Percentiles rank a stretch among this genome's conserved stretches.
These are phyloP conservation scores for Peronospora destructor DNA, from an alignment of 352 stramenopile genomes.

Conservation along the genomic window DNA sequence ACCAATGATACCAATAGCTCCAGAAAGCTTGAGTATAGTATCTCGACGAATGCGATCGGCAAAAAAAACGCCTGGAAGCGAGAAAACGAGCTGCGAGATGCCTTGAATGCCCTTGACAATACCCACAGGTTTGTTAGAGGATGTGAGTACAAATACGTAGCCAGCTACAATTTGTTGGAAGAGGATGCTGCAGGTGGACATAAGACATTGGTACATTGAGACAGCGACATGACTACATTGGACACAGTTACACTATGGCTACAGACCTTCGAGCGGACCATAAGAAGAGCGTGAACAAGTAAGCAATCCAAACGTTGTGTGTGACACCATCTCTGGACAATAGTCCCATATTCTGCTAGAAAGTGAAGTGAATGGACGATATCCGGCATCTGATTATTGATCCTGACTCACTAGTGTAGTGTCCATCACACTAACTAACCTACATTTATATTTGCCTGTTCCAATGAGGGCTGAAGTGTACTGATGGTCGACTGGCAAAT, in stretches of 20 bases:
- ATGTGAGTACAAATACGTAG: constrained; percentile 70
- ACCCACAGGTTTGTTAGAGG: constrained; percentile 68
- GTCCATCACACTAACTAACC: no score
- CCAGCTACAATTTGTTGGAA: constrained; percentile 74
- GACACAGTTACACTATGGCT: background rate
- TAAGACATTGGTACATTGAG: background rate
- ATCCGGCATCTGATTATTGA: no score
- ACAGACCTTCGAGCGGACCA: constrained; percentile 52
- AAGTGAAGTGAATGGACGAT: no score
- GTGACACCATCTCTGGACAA: constrained; percentile 10
- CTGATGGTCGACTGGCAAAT: no score
- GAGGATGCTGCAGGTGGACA: constrained; percentile 38
- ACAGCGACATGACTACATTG: background rate
- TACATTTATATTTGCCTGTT: no score
- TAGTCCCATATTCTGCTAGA: no score
- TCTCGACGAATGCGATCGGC: constrained; percentile 65
- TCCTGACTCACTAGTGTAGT: no score
- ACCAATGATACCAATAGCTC: constrained; percentile 37
- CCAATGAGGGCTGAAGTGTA: no score
- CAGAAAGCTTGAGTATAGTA: constrained; percentile 56
- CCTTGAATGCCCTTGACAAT: constrained; percentile 80
- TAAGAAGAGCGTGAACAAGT: constrained; percentile 72
- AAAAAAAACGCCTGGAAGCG: constrained; percentile 58
- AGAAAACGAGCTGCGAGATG: constrained; percentile 71
- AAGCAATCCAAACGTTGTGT: constrained; percentile 61